Conservation (phyloP, 1,139 yeast genomes). For the Suhomyces bokatorum region DNA sequence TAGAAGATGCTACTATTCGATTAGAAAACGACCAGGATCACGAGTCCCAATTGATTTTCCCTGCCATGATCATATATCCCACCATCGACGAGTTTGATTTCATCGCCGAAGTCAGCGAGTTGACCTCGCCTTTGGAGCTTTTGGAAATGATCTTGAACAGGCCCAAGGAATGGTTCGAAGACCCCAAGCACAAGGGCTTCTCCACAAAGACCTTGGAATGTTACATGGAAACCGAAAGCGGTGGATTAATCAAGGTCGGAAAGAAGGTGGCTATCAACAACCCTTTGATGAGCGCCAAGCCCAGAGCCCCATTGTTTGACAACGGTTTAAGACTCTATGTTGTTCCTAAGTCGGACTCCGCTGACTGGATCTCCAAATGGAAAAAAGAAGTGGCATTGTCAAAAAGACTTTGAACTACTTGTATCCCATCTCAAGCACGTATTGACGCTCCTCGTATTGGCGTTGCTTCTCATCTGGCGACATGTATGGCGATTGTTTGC, state of each 20-base stretch:
- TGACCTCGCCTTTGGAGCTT: conserved; percentile 61
- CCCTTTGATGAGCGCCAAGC: conserved; percentile 60
- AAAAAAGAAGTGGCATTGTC: conserved; percentile 63
- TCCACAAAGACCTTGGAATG: conserved; percentile 61
- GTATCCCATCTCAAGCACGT: conserved; percentile 58
- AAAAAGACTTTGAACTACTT: conserved; percentile 34
- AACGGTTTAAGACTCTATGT: conserved; percentile 70
- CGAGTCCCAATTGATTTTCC: conserved; percentile 76
- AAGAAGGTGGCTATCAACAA: conserved; percentile 68
- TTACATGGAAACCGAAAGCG: conserved; percentile 77
- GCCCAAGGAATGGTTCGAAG: conserved; percentile 71
- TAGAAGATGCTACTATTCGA: conserved; percentile 48
- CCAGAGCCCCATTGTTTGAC: conserved; percentile 79
- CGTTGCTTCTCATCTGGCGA: conserved; percentile 27
- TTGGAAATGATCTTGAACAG: conserved; percentile 58
- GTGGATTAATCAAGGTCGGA: conserved; percentile 86
- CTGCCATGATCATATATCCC: conserved; percentile 82
- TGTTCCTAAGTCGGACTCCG: conserved; percentile 71
- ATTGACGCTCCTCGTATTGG: conserved; percentile 48
- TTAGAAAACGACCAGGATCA: conserved; percentile 73
- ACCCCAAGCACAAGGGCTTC: conserved; percentile 62
- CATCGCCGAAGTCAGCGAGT: conserved; percentile 70
- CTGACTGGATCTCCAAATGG: conserved; percentile 68
- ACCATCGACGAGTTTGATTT: conserved; percentile 83
- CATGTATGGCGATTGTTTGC: conserved; percentile 55